Evolutionary conservation across 306 rosid species (phyloP), one percentile per base, ranked within the genome.

Genomic region (Hippophae rhamnoides): DNA sequence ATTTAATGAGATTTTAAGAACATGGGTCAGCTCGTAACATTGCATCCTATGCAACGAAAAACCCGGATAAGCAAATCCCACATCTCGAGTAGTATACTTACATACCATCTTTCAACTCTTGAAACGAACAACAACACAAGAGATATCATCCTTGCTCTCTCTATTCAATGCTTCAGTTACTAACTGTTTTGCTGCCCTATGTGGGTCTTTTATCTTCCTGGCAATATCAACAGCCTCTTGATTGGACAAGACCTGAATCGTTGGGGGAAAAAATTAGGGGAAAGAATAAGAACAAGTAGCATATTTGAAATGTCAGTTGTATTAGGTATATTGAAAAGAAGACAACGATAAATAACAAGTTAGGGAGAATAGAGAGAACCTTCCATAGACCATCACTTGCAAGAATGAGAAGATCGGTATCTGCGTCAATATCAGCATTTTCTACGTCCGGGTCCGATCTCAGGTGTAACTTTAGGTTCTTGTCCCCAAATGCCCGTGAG

Each of bases 341-440:
- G 18, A 18, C 43, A 58, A 41, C 49, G 60, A 54, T n/a, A 45
- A 7, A 66, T 11, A 61, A 52, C 47, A 60, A 40, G 46, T n/a
- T 18, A 26, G 45, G 13, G 2, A 56, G 66, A 31, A 31, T 41
- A 56, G 3, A 43, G 52, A 47, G 43, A 61, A 56, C 57, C 97
- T 89, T 89, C 94, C 94, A 89, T 61, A 89, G 67, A 73, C 96
- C 96, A 55, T 89, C 96, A 63, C 94, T 89, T 46, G 90, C 95
- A 52, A 81, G 83, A 68, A 86, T 78, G 62, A 89, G 80, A 78
- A 89, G 52, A 57, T 81, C 89, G 1, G 80, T 66, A 31, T 81
- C 78, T 4, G 67, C n/a, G 25, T 69, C 63, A 11, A 86, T 64
- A 54, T 82, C 78, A 14, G 66, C 57, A 27, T 53, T 40, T 23